Evolutionary conservation across 2,329 filamentous ascomycete genomes (phyloP), one percentile per base, ranked within the genome.

Genomic region (Trichocomaceae sp.): DNA sequence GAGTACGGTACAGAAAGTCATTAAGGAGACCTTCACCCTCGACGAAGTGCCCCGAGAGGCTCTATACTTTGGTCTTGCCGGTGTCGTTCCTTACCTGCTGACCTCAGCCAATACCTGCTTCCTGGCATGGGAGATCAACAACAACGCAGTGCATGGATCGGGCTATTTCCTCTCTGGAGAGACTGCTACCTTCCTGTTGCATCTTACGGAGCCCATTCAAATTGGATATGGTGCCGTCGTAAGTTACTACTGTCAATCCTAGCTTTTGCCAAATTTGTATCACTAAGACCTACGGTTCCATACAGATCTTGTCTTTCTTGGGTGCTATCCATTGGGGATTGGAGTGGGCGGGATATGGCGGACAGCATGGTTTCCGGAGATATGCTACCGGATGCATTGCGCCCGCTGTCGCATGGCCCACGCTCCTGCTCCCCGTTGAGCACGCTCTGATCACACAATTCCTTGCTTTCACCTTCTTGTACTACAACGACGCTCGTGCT

Each of bases 251-350:
- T 20, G 20, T 7, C 15, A 31, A 22, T 26, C 20, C 26, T 46
- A 22, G 19, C 17, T 13, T 42, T 29, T 39, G 13, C 20, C 26
- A 29, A 29, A 37, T 42, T 26, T 22, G 26, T 46, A 47, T 37
- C 47, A n/a, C 35, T 35, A 37, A 39, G 29, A 8, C 9, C 49
- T 47, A 35, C 45, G 37, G 9, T 22, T 52, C n/a, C n/a, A n/a
- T n/a, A 23, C 59, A 87, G 84, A 93, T 96, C 64, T 87, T 96
- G 63, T 95, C 90, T 26, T 96, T 96, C 78, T 82, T 96, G 1
- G 92, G 92, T 45, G 91, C 91, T 33, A 85, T 96, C 64, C 92
- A 96, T 72, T 96, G 92, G 87, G 91, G 91, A 54, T 79, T 96
- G 17, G 90, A 96, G 72, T 95, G 86, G 70, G 87, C 87, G 50